Percentiles rank a stretch among this genome's conserved stretches.
These are phyloP conservation scores for Chlorella sp. DNA, from an alignment of 139 green algal genomes.

Conservation along the genomic window DNA sequence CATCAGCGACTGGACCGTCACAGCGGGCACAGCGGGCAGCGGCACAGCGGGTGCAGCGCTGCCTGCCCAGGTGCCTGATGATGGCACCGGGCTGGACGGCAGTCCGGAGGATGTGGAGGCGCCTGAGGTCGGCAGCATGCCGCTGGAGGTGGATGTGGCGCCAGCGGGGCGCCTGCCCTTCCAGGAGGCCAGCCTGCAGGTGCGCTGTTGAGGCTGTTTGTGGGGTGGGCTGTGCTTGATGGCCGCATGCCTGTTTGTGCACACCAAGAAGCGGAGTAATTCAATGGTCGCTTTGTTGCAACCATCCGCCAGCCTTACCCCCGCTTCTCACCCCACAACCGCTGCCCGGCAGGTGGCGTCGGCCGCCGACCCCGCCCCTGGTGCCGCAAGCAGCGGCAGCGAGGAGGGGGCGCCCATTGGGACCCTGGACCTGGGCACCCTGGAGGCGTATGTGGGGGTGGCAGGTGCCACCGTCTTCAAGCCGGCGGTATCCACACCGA, in stretches of 20 bases:
- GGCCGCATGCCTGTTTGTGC: not conserved
- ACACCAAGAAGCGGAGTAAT: not conserved
- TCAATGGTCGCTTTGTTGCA: not conserved
- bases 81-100: too few species aligned
- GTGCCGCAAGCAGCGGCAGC: not conserved
- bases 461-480: conserved; percentile 33
- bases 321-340: too few species aligned
- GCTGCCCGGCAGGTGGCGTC: conserved; percentile 1
- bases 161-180: conserved; percentile 45
- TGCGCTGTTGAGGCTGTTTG: not conserved
- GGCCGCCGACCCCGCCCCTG: not conserved
- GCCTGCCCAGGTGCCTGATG: too few species aligned
- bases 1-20: conserved; percentile 37
- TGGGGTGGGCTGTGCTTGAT: not conserved
- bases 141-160: conserved; percentile 35
- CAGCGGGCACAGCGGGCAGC: not conserved
- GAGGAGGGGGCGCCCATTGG: conserved; percentile 40
- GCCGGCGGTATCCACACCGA: conserved; percentile 14
- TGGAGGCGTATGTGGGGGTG: conserved; percentile 44
- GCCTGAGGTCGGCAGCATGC: not conserved
- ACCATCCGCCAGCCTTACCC: not conserved
- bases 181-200: conserved; percentile 45
- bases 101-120: not conserved
- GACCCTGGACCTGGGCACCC: conserved; percentile 30
- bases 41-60: not conserved